phyloP scores from a whole-genome alignment of 176 grass and related monocot species.

The Oryza australiensis region DNA sequence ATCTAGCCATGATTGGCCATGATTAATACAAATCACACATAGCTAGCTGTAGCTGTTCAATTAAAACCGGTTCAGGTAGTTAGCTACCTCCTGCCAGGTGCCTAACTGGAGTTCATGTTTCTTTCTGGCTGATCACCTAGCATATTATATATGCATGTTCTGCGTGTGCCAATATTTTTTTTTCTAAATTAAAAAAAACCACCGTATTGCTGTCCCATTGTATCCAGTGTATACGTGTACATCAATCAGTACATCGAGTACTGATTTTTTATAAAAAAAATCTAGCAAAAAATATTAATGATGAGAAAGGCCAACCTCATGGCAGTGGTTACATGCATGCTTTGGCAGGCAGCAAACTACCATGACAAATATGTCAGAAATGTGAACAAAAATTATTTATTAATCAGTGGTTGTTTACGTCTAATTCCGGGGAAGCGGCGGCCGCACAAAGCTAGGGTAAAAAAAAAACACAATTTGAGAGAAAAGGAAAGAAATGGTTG shows the following conservation, averaged over 20 bases:
- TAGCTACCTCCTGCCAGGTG: conserved; percentile 7
- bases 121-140: conserved; percentile 1
- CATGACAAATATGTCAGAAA: not conserved
- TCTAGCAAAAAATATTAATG: not conserved
- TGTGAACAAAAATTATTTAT: not conserved
- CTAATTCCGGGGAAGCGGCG: conserved; percentile 34
- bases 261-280: not conserved
- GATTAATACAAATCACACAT: conserved; percentile 21
- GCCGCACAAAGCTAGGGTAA: not conserved
- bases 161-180: not conserved
- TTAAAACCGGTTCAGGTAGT: not conserved
- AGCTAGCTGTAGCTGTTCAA: conserved; percentile 4
- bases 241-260: not conserved
- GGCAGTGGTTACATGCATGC: conserved; percentile 19
- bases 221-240: not conserved
- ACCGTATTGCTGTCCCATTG: not conserved
- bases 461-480: not conserved
- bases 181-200: conserved; percentile 13
- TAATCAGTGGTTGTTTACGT: not conserved
- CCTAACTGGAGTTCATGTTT: conserved; percentile 30
- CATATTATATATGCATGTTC: not conserved
- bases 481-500: not conserved
- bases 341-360: conserved; percentile 7
- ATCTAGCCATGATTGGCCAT: conserved; percentile 14
- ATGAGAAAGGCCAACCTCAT: conserved; percentile 19